Base-by-base conservation (phyloP, 2,329 filamentous ascomycete species). In the Penicillium crustosum region DNA sequence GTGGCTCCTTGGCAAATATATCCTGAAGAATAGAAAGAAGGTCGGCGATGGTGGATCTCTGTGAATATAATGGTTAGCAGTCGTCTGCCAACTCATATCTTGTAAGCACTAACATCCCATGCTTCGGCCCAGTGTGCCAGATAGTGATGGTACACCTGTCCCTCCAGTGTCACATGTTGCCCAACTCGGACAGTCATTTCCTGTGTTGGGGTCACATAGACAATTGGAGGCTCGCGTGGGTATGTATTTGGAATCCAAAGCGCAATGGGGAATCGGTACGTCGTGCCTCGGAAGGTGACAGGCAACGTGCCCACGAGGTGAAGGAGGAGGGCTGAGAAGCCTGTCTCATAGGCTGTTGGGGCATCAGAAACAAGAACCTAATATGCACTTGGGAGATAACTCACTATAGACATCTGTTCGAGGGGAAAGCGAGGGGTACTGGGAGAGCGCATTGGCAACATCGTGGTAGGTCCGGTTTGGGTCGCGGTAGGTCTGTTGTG, bases 361-460 rank as follows among this genome's bases (percentile, higher is more conserved):
- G 23, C 2, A 39, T 35, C 4, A 44, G 49, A 63, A 62, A 72
- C 54, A 70, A 70, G 61, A 53, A 56, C 10, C 7, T 42, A 8
- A 13, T 31, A 45, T 49, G 38, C 41, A 38, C 23, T 25, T 25
- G 25, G 36, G 33, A 13, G 36, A 45, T 29, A 75, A 75, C 86
- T 68, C 83, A 96, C 92, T 97, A 77, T 97, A 95, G 51, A 97
- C 93, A 75, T 97, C 93, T 60, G 94, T 99, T 66, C 90, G 86
- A 27, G 93, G 91, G 9, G 88, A 84, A 23, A 99, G 82, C 2
- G 90, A 89, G 8, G 91, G 86, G 71, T 92, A 91, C 66, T 89
- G 85, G 33, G 89, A 84, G 53, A 99, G 85, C 29, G 88, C 86
- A 71, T 91, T 89, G 62, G 90, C 93, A 66, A 95, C 88, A 77